Evolutionary conservation across 371 early-diverging fungal species (phyloP), one percentile per base, ranked within the genome.

Genomic region (Racocetra persica): DNA sequence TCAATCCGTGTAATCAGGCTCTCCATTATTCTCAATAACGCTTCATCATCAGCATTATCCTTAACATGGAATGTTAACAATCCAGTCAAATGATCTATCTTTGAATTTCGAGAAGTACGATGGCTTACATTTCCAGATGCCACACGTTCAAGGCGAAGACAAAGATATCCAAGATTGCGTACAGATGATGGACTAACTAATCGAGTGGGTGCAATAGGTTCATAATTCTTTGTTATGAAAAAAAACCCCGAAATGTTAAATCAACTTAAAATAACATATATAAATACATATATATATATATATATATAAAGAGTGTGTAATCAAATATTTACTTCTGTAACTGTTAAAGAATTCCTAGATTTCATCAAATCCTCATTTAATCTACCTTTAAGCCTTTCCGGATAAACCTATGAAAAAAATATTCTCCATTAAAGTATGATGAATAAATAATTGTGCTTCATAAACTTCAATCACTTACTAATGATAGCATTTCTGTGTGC

Each of bases 401-500:
- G 73, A 72, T 59, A 73, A 74, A 41, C 49, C 77, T 45, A 59
- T 38, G 51, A 16, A 28, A 11, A 41, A 28, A 5, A 41, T 59
- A n/a, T 22, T 26, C 26, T 51, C 16, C n/a, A n/a, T n/a, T n/a
- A n/a, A 51, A 13, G 2, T 20, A 24, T 60, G 26, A 7, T 60
- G 8, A 60, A 60, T 22, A 24, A 24, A 60, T 22, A 60, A 60
- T 8, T 60, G 8, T 22, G 20, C n/a, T 18, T 8, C 11, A 60
- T 60, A 1, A 24, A 59, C 24, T 22, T 16, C 16, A 51, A 76
- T 88, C 78, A 41, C 91, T 90, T 41, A 96, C 91, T 80, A 93
- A 81, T 52, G 91, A 93, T n/a, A 97, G 85, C 82, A 91, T 88
- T 83, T 97, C 98, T 1, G 96, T 94, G 1, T 93, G 94, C 84